These are phyloP conservation scores for Dictyostelium purpureum DNA, from an alignment of 78 protist genomes.

Conservation along the genomic window DNA sequence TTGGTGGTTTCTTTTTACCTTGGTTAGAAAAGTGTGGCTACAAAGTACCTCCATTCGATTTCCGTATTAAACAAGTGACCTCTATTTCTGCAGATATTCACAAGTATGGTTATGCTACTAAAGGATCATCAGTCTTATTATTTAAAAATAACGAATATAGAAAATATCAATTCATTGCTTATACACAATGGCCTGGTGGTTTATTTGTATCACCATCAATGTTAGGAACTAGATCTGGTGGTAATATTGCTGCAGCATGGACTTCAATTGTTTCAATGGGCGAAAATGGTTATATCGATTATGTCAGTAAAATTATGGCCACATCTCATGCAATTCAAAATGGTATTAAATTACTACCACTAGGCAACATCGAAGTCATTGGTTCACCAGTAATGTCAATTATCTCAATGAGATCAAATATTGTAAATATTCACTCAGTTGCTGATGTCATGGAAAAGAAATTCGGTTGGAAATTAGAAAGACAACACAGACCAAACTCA, in stretches of 20 bases:
- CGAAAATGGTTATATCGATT: conserved; percentile 47
- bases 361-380: not conserved
- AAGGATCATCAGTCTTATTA: conserved; percentile 89
- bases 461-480: conserved; percentile 62
- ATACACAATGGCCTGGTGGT: conserved; percentile 83
- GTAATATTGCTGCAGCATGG: conserved; percentile 93
- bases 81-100: conserved; percentile 92
- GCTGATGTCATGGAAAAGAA: conserved; percentile 59
- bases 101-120: conserved; percentile 95
- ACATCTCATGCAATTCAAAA: conserved; percentile 31
- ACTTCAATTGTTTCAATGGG: conserved; percentile 88
- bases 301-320: conserved; percentile 10
- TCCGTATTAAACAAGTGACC: conserved; percentile 87
- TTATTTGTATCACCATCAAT: conserved; percentile 91
- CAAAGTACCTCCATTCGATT: conserved; percentile 78
- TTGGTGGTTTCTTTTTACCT: conserved; percentile 93
- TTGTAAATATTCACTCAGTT: conserved; percentile 41
- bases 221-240: conserved; percentile 92
- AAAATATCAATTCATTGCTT: conserved; percentile 33
- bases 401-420: not conserved
- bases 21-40: conserved; percentile 72
- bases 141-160: conserved; percentile 21
- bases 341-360: not conserved
- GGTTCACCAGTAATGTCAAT: conserved; percentile 57
- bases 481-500: conserved; percentile 63